These are phyloP conservation scores for Wickerhamomyces hampshirensis DNA, from an alignment of 805 yeast species.

Conservation along the genomic window DNA sequence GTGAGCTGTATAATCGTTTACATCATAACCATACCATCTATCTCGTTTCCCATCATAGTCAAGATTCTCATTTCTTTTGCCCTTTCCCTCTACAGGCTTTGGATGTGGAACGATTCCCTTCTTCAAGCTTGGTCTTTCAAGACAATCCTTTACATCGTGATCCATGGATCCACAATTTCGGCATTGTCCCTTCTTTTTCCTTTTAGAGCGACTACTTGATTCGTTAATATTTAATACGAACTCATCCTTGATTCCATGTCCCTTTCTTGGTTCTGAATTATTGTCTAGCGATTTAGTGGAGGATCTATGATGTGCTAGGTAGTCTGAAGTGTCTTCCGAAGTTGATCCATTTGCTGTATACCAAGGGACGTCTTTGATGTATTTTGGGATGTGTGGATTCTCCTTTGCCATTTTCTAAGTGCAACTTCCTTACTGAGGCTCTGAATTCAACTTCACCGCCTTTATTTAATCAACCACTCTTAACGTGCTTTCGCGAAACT, in stretches of 20 bases:
- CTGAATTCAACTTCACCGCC: no score
- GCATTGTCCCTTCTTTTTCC: constrained; percentile 36
- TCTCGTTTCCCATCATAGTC: constrained; percentile 28
- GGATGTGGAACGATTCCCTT: constrained; percentile 13
- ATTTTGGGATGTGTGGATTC: constrained; percentile 36
- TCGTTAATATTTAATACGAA: constrained; percentile 20
- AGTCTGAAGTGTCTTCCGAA: constrained; percentile 30
- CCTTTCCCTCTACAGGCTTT: constrained; percentile 4
- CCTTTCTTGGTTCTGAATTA: constrained; percentile 46
- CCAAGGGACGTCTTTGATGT: constrained; percentile 38
- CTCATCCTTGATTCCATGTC: constrained; percentile 52
- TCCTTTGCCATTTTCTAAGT: constrained; percentile 11
- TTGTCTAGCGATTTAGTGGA: constrained; percentile 23
- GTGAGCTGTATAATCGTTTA: constrained; percentile 53
- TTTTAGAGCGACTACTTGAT: constrained; percentile 1
- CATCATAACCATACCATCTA: constrained; percentile 62
- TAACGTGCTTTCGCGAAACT: no score
- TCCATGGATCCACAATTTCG: constrained; percentile 51
- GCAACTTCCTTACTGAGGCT: no score
- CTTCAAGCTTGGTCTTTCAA: constrained; percentile 48
- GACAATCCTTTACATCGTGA: constrained; percentile 49
- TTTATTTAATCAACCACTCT: no score
- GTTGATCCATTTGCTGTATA: constrained; percentile 26
- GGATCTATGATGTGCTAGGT: constrained; percentile 53
- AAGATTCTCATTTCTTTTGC: constrained; percentile 21